Conservation (phyloP, 2,329 filamentous ascomycete species). For the Sarocladium brachiariae region DNA sequence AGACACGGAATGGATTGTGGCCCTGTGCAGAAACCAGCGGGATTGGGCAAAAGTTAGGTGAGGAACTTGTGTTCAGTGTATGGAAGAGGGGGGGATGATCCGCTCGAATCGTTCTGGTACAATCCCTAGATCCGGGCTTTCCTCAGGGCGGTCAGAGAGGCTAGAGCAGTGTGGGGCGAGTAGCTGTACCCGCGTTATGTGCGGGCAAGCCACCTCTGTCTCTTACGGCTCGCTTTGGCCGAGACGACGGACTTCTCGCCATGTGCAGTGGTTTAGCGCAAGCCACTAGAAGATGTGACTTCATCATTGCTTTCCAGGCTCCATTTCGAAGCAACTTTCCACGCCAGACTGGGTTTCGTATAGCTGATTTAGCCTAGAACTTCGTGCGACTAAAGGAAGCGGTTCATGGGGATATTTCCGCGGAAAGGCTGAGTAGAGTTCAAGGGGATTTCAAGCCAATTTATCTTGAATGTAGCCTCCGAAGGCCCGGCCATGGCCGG, state of each 20-base stretch:
- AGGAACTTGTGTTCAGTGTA: constrained; percentile 3
- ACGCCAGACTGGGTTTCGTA: no score
- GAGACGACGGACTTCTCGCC: neutral
- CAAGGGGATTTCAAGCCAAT: no score
- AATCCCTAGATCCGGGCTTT: neutral
- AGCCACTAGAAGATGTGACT: neutral
- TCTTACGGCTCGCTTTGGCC: neutral
- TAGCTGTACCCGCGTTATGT: constrained; percentile 6
- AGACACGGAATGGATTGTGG: neutral
- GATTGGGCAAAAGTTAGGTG: neutral
- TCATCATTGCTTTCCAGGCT: neutral
- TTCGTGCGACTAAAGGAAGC: no score
- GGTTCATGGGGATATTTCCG: neutral
- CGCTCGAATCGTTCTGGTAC: neutral
- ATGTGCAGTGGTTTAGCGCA: neutral
- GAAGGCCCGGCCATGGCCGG: no score
- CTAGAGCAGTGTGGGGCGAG: neutral
- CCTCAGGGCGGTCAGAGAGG: constrained; percentile 4
- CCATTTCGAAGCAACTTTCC: no score
- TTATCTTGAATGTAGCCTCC: no score
- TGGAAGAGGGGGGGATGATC: neutral
- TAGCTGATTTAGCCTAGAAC: no score
- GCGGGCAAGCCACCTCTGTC: neutral
- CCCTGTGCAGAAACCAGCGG: neutral
- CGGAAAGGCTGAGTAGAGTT: neutral